Base-by-base conservation (phyloP, 2,329 filamentous ascomycete species). In the Pezicula rhizophila region DNA sequence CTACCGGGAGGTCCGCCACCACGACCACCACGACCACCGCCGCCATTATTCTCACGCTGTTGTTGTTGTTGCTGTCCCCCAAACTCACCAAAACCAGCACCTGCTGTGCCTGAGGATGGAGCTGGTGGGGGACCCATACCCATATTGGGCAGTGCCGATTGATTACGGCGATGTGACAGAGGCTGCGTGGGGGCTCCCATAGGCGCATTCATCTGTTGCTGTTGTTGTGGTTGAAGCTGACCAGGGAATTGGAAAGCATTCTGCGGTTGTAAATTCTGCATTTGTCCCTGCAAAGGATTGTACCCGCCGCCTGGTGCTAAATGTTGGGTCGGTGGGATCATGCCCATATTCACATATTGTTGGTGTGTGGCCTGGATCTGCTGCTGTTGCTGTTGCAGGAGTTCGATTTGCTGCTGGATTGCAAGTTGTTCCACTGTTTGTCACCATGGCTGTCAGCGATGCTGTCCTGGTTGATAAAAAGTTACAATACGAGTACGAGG, bases 301-400 rank as follows among this genome's bases (percentile, higher is more conserved):
- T 88, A 93, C 53, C 76, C 76, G 61, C 78, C 79, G 58, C 82
- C 83, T 53, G 82, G 80, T 59, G 81, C 82, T 51, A 96, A 76
- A 59, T 82, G 79, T 72, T 96, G 92, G 63, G 87, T 86, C 46
- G 88, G 85, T 59, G 87, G 85, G 62, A 97, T 84, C 79, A 97
- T 90, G 68, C 89, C 89, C 87, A 96, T 91, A 69, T 93, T 96
- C 63, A 96, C 86, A 75, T 96, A 96, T 72, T 97, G 92, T 72
- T 96, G 91, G 65, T 96, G 90, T 56, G 89, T 93, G 61, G 89
- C 89, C 71, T 95, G 89, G 65, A 97, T 95, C 68, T 96, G 91
- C 70, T 97, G 91, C 68, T 97, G 93, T 69, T 97, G 93, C 69
- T 96, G 90, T 74, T 97, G 92, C 64, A 97, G 79, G 66, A 95